Base-by-base conservation (phyloP, 208 protist genomes). In the Wallacemonas sp. region DNA sequence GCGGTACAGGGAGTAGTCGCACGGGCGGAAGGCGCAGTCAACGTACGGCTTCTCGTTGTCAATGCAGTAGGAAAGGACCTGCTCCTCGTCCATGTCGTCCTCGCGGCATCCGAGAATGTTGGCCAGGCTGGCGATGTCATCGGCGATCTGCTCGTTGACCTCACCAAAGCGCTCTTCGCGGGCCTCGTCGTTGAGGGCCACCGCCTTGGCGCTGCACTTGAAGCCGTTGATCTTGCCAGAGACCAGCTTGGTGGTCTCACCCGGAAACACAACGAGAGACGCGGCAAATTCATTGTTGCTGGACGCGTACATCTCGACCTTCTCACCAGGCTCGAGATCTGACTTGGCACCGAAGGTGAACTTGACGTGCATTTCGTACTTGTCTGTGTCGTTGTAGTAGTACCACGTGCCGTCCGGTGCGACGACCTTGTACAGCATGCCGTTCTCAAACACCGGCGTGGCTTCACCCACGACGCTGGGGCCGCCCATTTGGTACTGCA, bases 291-390 rank as follows among this genome's bases (percentile, higher is more conserved):
- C 83, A 36, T 76, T 82, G n/a, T 77, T 79, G 63, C 62, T 80
- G 55, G 66, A 71, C 2, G 79, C 79, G 59, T 80, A 87, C 67
- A 92, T 75, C 34, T 88, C 76, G 15, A 84, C 82, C 5, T 64
- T 62, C 0, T 86, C 80, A 11, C 79, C 78, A 1, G 82, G 86
- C 55, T 83, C 63, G n/a, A 92, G 34, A 42, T 85, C 77, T 0
- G 79, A 86, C 61, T 86, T 87, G 69, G 71, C 47, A 34, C 78
- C 77, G 59, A 94, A 91, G 56, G 77, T 80, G 30, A 89, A 86
- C 59, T 70, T 73, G n/a, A 94, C 75, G 47, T 88, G 88, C 84
- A 91, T 91, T 60, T 91, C 88, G 73, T 91, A 94, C 68, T 91
- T 86, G 55, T 86, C 71, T 2, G 82, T 88, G 77, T 91, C 88